phyloP scores from a whole-genome alignment of 176 grass and related monocot species.

The Thalia dealbata region DNA sequence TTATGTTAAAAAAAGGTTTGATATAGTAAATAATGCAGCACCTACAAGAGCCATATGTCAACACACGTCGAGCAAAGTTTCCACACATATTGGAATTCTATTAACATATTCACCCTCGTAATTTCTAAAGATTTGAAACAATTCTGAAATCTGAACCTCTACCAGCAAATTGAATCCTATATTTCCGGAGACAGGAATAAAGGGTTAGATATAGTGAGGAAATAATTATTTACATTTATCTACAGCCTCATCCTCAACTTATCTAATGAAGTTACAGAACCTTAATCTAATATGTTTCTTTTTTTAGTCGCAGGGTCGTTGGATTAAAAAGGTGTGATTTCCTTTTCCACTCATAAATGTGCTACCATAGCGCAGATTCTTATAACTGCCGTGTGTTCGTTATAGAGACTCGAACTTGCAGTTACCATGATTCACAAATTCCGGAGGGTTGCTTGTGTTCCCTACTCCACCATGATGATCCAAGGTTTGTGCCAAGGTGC shows the following conservation, averaged over 20 bases:
- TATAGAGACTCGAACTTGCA: not conserved
- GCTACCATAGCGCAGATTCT: too few relatives aligned
- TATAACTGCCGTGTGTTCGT: too few relatives aligned
- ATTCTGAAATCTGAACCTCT: not conserved
- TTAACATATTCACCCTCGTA: not conserved
- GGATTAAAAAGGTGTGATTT: too few relatives aligned
- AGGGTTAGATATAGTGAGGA: not conserved
- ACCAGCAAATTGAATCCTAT: not conserved
- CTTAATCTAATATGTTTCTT: too few relatives aligned
- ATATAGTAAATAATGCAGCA: not conserved
- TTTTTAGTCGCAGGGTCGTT: too few relatives aligned
- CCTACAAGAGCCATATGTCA: not conserved
- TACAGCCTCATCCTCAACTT: not conserved
- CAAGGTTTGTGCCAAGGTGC: slow-evolving; percentile 36
- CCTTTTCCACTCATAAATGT: too few relatives aligned
- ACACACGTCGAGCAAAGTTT: not conserved
- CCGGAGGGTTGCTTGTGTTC: slow-evolving; percentile 46
- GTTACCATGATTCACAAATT: slow-evolving; percentile 81
- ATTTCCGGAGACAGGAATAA: not conserved
- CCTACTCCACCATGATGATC: slow-evolving; percentile 41
- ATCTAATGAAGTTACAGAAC: too few relatives aligned
- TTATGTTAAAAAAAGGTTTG: not conserved
- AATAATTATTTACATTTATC: not conserved
- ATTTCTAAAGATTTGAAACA: not conserved
- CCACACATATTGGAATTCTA: not conserved